These are phyloP conservation scores for Spizellomyces sp. DNA, from an alignment of 192 early-diverging fungal species.

Conservation along the genomic window DNA sequence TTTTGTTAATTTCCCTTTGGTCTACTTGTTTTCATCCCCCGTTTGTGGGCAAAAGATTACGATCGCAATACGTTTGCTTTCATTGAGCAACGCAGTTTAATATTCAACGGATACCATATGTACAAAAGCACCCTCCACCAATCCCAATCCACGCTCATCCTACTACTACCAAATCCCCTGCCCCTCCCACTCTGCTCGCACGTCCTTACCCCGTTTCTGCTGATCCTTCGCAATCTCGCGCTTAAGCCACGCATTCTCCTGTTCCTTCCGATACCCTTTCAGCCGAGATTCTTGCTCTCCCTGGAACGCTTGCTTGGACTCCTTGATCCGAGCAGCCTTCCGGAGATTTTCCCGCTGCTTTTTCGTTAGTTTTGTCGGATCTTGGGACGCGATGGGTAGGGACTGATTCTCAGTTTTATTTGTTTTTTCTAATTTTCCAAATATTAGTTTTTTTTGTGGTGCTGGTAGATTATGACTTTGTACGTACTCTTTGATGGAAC, in stretches of 20 bases:
- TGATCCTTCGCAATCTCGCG: conserved; percentile 8
- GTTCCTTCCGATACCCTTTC: conserved; percentile 18
- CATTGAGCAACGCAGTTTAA: no score
- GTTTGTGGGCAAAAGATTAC: no score
- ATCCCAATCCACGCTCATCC: no score
- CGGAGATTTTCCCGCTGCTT: conserved; percentile 41
- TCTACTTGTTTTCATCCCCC: no score
- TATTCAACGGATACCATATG: no score
- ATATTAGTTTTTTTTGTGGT: background rate
- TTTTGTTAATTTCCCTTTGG: no score
- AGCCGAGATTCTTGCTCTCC: conserved; percentile 19
- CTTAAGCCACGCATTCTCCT: conserved; percentile 18
- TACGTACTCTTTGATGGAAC: conserved; percentile 19
- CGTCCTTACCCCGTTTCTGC: background rate
- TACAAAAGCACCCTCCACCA: no score
- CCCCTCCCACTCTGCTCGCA: no score
- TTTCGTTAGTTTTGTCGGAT: conserved; percentile 23
- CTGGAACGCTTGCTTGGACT: conserved; percentile 13
- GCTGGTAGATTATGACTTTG: background rate
- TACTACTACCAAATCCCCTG: no score
- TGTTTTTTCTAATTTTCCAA: background rate
- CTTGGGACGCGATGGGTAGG: background rate
- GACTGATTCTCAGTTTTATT: background rate
- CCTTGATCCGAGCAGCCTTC: conserved; percentile 31
- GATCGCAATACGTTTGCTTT: no score